phyloP scores from a whole-genome alignment of 75 land plant species.

The Pinus tabuliformis region DNA sequence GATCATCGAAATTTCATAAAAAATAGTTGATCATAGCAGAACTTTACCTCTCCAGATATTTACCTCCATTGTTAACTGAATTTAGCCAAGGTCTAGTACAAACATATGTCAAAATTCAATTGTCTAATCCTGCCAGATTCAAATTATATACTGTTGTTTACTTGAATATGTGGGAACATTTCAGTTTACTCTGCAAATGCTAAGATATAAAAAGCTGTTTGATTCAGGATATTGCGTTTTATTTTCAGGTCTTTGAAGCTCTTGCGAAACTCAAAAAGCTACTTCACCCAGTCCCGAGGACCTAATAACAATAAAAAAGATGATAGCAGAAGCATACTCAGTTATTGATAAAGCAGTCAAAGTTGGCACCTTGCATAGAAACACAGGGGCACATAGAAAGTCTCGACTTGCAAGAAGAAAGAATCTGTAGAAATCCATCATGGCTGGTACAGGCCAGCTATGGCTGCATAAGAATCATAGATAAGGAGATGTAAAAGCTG shows the following conservation, averaged over 20 bases:
- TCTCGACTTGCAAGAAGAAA: constrained; percentile 90
- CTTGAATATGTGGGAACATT: not conserved
- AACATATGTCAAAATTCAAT: not conserved
- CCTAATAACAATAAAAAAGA: constrained; percentile 66
- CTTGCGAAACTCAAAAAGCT: constrained; percentile 72
- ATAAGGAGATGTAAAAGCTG: not conserved
- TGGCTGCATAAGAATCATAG: constrained; percentile 22
- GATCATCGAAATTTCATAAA: too few species aligned
- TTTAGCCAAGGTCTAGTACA: not conserved
- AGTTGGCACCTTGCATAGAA: constrained; percentile 68
- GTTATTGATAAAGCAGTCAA: constrained; percentile 86
- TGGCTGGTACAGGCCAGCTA: constrained; percentile 80
- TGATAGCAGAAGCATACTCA: constrained; percentile 86
- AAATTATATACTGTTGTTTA: not conserved
- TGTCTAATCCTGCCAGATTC: not conserved
- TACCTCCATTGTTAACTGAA: not conserved
- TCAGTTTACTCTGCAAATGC: constrained; percentile 2
- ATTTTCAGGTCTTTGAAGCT: constrained; percentile 65
- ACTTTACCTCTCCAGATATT: not conserved
- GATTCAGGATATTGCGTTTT: not conserved
- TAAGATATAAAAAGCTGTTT: not conserved
- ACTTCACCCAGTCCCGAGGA: constrained; percentile 59
- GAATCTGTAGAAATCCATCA: constrained; percentile 72
- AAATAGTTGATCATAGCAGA: too few species aligned
- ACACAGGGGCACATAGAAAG: constrained; percentile 86